phyloP scores from a whole-genome alignment of 441 rosid species.

The Croton setiger region DNA sequence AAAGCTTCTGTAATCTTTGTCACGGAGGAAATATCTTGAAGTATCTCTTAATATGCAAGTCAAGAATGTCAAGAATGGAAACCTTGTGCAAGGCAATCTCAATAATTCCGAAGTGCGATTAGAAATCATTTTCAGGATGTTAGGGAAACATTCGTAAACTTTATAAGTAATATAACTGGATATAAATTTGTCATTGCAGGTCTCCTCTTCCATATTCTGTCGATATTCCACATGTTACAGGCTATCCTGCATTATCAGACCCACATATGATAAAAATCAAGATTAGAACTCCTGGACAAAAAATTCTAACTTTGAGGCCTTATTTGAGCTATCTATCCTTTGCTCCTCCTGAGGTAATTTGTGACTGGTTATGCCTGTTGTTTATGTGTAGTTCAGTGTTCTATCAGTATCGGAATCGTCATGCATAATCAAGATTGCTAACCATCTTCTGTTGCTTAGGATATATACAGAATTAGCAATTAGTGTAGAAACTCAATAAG shows the following conservation, averaged over 20 bases:
- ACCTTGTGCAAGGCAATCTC: neutral
- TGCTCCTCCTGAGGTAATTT: slow-evolving; percentile 85
- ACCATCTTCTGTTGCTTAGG: neutral
- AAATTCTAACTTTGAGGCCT: slow-evolving; percentile 28
- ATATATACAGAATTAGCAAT: neutral
- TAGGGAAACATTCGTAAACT: neutral
- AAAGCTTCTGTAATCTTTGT: neutral
- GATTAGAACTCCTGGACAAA: slow-evolving; percentile 42
- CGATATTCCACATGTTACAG: slow-evolving; percentile 51
- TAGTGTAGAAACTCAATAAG: neutral
- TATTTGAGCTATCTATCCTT: slow-evolving; percentile 67
- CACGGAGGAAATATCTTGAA: neutral
- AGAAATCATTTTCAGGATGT: neutral
- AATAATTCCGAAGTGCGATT: neutral
- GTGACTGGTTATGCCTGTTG: neutral
- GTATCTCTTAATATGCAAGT: neutral
- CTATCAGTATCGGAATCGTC: neutral
- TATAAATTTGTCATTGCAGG: slow-evolving; percentile 31
- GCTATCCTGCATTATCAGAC: slow-evolving; percentile 62
- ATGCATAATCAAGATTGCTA: neutral
- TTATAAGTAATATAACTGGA: neutral
- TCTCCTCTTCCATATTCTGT: slow-evolving; percentile 60
- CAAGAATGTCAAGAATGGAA: neutral
- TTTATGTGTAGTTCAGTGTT: neutral
- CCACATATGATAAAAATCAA: slow-evolving; percentile 46